Percentiles rank a stretch among this genome's conserved stretches.
Conservation (phyloP, 768 basidiomycete genomes). For the Coprinellus micaceus region DNA sequence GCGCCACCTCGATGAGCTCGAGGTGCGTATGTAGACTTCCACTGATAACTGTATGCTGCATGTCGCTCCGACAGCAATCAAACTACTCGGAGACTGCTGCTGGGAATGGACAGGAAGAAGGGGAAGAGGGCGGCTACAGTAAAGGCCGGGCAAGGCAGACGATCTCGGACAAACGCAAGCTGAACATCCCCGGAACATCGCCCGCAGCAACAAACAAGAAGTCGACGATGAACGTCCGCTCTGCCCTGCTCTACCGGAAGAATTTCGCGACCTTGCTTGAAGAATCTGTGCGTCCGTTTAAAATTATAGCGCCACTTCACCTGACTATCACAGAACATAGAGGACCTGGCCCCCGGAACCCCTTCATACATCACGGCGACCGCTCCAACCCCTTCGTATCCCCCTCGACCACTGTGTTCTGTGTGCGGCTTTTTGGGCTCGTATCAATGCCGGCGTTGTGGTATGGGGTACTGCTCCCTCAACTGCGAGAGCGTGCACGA, state of each 20-base stretch:
- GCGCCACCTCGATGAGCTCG: constrained; percentile 80
- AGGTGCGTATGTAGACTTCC: constrained; percentile 40
- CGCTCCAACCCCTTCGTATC: constrained; percentile 55
- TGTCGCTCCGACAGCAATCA: constrained; percentile 73
- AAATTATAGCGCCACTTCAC: not conserved
- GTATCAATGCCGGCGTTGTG: constrained; percentile 77
- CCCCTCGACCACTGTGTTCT: constrained; percentile 73
- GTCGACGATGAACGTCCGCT: constrained; percentile 75
- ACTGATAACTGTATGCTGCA: no score
- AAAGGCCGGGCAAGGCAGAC: constrained; percentile 73
- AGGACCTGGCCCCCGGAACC: constrained; percentile 44
- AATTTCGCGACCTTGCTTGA: constrained; percentile 69
- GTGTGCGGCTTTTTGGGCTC: constrained; percentile 83
- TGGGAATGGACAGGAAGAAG: constrained; percentile 42
- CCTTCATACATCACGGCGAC: constrained; percentile 73
- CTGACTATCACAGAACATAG: constrained; percentile 46
- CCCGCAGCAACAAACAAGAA: constrained; percentile 66
- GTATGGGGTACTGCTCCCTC: constrained; percentile 70
- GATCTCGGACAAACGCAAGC: constrained; percentile 72
- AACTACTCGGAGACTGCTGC: constrained; percentile 65
- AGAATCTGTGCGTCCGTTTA: constrained; percentile 62
- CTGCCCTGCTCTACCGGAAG: constrained; percentile 80
- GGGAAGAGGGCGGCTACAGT: constrained; percentile 42
- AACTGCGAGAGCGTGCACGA: constrained; percentile 71
- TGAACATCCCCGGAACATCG: constrained; percentile 46